Base-by-base conservation (phyloP, 2,329 filamentous ascomycete species). In the Phialocephala subalpina region DNA sequence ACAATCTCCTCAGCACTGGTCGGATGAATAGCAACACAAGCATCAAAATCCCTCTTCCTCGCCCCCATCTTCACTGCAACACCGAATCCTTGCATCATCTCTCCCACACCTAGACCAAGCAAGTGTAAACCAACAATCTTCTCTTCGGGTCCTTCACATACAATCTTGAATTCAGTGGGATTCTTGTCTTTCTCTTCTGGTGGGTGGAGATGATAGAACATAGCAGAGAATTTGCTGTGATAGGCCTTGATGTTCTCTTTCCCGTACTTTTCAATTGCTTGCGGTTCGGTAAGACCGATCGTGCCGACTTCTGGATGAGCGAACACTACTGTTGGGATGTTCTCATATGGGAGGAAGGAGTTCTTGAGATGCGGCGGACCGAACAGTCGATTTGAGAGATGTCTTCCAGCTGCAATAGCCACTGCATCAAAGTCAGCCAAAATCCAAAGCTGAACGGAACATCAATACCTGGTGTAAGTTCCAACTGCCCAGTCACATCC, bases 51-150 rank as follows among this genome's bases (percentile, higher is more conserved):
- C 71, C 85, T 85, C 86, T 93, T 93, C 62, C 88, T 92, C 38
- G 91, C 91, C 53, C 91, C 91, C 91, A 93, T 93, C 85, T 92
- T 92, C 72, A 93, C 79, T 18, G 90, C 91, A 25, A 93, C 90
- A 58, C 89, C 91, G 76, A 93, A 93, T 59, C 91, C 91, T 79
- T 93, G 91, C 73, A 93, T 82, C 87, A 93, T 92, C 86, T 93
- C 91, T 65, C 80, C 82, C 20, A 80, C 79, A 2, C 82, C 82
- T 7, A 81, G 74, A 25, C 83, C 83, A 29, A 84, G 70, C 62
- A 84, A 81, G 71, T 84, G 83, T 67, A 85, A 64, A 16, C 82
- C 83, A 25, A 84, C 82, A 45, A 85, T 77, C 73, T 81, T 83
- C 76, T 84, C 82, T 52, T 84, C 80, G 1, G 78, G 77, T 0